Base-by-base conservation (phyloP, 208 protist species). In the Trypanosoma conorhini region DNA sequence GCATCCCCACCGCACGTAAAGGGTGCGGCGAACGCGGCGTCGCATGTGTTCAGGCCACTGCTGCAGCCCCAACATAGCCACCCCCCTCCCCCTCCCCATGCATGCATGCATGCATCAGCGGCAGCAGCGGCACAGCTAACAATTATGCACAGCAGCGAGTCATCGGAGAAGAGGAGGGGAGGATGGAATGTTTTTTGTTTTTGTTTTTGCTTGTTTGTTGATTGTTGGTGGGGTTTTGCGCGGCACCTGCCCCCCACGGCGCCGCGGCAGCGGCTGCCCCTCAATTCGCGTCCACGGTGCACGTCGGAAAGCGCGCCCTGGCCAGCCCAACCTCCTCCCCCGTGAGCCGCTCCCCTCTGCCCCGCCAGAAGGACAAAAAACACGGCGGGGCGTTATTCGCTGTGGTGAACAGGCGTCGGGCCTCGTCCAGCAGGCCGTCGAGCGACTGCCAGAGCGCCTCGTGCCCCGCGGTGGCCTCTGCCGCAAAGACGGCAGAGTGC, bases 291-390 rank as follows among this genome's bases (percentile, higher is more conserved):
- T 68, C 63, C 5, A 68, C 33, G 28, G 63, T 68, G 54, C 51
- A 68, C 26, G 22, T 59, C 10, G 63, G 63, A 48, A 68, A 68
- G 15, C 63, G 63, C 50, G 21, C 21, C 24, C 48, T 68, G 26
- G 51, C 63, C 1, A 42, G 21, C 9, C 17, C 33, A 44, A 68
- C 28, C 28, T 68, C 21, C 38, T 40, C 50, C 5, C 35, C 52
- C n/a, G 48, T 68, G 13, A 68, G 57, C 8, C 28, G 28, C 56
- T 68, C 63, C 28, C 46, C 40, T 24, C 63, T 57, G 24, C 3
- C 63, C 13, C 63, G 63, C 63, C 63, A 68, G 58, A 68, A 68
- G 4, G 63, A 58, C 26, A 68, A 33, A 46, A 68, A 68, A 68
- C 63, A 68, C 22, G 38, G 22, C 30, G 48, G 42, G 5, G 13